A percentile compares a stretch with the other conserved stretches of the same genome.
Evolutionary conservation across 495 filamentous ascomycete species (phyloP).

Genomic region (Hamigera avellanea): DNA sequence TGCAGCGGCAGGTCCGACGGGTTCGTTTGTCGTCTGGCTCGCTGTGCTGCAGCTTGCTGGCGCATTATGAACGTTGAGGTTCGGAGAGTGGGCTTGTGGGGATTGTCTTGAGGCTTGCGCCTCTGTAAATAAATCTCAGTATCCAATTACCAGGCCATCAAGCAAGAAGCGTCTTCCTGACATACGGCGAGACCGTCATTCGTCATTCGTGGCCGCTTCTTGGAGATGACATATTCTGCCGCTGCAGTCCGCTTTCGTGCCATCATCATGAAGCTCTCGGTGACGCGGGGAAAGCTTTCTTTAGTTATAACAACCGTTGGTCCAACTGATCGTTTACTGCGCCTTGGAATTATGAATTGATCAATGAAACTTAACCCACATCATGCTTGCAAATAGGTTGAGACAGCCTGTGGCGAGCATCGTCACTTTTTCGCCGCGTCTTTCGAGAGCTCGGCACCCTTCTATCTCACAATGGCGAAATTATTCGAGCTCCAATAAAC

Average conservation of each 20-base stretch:
- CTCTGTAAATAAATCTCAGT: too few species aligned
- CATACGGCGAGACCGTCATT: too few species aligned
- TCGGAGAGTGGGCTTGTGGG: too few species aligned
- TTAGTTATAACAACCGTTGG: not conserved
- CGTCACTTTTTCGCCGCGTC: constrained; percentile 8
- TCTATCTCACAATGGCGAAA: constrained; percentile 16
- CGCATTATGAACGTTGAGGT: constrained; percentile 10
- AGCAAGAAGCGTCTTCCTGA: too few species aligned
- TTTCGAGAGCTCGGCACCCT: constrained; percentile 9
- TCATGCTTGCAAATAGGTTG: constrained; percentile 20
- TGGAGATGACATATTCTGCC: constrained; percentile 28
- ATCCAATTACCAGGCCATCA: too few species aligned
- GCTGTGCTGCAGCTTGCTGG: constrained; percentile 17
- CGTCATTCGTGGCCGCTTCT: constrained; percentile 9
- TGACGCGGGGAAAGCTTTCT: not conserved
- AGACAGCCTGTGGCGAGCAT: constrained; percentile 14
- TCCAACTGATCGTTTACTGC: not conserved
- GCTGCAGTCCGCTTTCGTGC: constrained; percentile 15
- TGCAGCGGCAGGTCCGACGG: constrained; percentile 27
- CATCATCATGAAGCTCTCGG: not conserved
- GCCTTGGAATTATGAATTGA: constrained; percentile 1
- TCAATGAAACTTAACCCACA: constrained; percentile 7
- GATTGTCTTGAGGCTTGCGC: too few species aligned
- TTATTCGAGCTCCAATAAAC: constrained; percentile 17
- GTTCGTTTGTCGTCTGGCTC: constrained; percentile 31